Evolutionary conservation across 169 alveolate genomes (phyloP), one percentile per base, ranked within the genome.

Genomic region (Plasmodium vinckei): DNA sequence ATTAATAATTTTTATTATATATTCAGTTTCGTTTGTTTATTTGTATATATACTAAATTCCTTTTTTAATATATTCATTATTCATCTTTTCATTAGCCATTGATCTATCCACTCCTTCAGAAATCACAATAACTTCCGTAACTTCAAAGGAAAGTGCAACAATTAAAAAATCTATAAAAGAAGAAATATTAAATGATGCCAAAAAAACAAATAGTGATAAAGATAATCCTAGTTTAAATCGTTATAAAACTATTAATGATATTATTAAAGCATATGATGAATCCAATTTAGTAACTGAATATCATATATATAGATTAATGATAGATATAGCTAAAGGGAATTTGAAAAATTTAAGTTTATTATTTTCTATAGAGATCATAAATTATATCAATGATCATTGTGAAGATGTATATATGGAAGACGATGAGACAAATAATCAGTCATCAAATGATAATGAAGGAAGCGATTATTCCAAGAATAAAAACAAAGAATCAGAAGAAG

Each of bases 311-410:
- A 44, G 53, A 7, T 82, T 82, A 61, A 19, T 82, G 1, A 64
- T 53, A 13, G 56, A 82, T 49, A 65, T 82, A 44, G 27, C 68
- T 53, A 82, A n/a, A 44, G 90, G 90, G 0, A 67, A 82, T n/a
- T 82, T 82, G 49, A 65, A 70, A 23, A 82, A 82, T 60, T 60
- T 82, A 49, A 82, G 90, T 56, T 60, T 82, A 39, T 70, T 82
- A 82, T 82, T 82, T 82, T 54, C 90, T 2, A n/a, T 82, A 25
- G 90, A 82, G 27, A 67, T 82, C n/a, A 67, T 67, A 33, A 82
- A 82, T 21, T 82, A 82, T 60, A 70, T 82, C 19, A 72, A 82
- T 53, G 70, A 54, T 27, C 56, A 82, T 53, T 82, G 90, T 67
- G 84, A 65, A 46, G 82, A 82, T 12, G 25, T 67, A 17, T 49